These are phyloP conservation scores for Rhizopogon vesiculosus DNA, from an alignment of 768 basidiomycete genomes.

Conservation along the genomic window DNA sequence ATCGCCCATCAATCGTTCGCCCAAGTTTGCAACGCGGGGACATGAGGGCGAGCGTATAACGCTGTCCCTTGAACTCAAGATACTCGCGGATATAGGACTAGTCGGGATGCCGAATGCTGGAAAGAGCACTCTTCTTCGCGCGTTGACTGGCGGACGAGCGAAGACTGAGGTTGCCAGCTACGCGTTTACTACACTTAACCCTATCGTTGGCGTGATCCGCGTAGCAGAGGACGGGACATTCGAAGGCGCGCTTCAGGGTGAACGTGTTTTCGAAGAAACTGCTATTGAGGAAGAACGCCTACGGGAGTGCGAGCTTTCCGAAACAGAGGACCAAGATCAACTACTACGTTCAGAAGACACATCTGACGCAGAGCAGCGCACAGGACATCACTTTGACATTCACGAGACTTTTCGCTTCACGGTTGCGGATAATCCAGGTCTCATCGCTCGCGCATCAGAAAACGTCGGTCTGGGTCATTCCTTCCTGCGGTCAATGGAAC, in stretches of 20 bases:
- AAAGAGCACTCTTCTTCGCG: conserved; percentile 87
- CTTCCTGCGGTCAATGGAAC: conserved; percentile 90
- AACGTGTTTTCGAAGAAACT: conserved; percentile 64
- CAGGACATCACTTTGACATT: conserved; percentile 52
- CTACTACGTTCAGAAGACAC: conserved; percentile 7
- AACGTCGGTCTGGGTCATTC: conserved; percentile 93
- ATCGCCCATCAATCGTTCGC: conserved; percentile 63
- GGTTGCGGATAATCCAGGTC: conserved; percentile 94
- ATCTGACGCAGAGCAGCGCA: conserved; percentile 13
- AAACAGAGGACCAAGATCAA: not conserved
- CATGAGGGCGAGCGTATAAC: conserved; percentile 68
- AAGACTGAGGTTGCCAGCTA: conserved; percentile 85
- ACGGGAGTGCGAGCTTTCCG: conserved; percentile 44
- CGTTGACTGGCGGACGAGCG: conserved; percentile 81
- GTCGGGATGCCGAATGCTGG: conserved; percentile 97
- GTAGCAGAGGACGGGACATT: conserved; percentile 76
- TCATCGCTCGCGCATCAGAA: conserved; percentile 78
- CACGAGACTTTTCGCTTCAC: conserved; percentile 86
- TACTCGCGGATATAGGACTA: conserved; percentile 91
- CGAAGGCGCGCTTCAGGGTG: conserved; percentile 50
- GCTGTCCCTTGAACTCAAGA: conserved; percentile 87
- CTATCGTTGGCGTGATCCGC: conserved; percentile 86
- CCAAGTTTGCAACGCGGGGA: conserved; percentile 83
- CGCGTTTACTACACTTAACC: conserved; percentile 94
- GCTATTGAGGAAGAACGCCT: conserved; percentile 41